phyloP scores from a whole-genome alignment of 495 filamentous ascomycete species.

The Penicillium daleae region DNA sequence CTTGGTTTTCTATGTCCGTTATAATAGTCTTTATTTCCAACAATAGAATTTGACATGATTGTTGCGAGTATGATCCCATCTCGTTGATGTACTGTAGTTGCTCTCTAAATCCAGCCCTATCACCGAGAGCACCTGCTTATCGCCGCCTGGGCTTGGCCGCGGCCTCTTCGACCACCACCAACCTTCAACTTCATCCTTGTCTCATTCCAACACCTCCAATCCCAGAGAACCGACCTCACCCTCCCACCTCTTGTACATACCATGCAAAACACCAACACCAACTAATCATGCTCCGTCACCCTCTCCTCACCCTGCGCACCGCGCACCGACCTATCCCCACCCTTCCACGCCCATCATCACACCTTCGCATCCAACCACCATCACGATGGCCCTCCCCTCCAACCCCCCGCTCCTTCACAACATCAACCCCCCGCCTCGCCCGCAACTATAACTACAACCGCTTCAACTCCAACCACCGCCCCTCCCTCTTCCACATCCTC shows the following conservation, averaged over 20 bases:
- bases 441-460: constrained; percentile 38
- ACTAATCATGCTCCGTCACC: constrained; percentile 12
- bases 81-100: neutral
- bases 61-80: neutral
- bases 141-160: constrained; percentile 15
- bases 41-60: neutral
- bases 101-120: neutral
- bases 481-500: constrained; percentile 22
- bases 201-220: neutral
- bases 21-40: neutral
- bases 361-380: neutral
- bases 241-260: neutral
- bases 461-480: constrained; percentile 25
- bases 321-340: constrained; percentile 2
- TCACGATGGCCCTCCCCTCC: constrained; percentile 5
- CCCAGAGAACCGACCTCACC: neutral
- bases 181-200: neutral
- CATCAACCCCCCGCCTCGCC: constrained; percentile 6
- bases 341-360: neutral
- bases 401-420: constrained; percentile 24
- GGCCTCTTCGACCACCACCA: neutral
- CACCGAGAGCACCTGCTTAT: constrained; percentile 20
- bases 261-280: neutral
- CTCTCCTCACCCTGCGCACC: constrained; percentile 10
- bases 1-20: neutral